Evolutionary conservation across 2,329 filamentous ascomycete species (phyloP).

Genomic region (Mycosphaerella arachidis): DNA sequence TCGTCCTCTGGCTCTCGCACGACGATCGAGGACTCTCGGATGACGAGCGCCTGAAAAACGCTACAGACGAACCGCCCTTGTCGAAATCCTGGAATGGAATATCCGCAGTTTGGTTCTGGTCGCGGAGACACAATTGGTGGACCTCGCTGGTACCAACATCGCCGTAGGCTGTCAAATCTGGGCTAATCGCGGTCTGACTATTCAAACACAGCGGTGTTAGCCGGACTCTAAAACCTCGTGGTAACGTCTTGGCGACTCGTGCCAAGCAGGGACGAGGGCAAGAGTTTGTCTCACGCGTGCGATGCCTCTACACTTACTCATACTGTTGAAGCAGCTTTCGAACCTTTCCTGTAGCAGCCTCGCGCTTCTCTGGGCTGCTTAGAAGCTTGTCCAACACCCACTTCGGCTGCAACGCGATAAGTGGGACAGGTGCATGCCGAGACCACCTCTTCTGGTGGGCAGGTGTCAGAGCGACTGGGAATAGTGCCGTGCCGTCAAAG

Average conservation of each 20-base stretch:
- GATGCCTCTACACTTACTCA: too few species aligned
- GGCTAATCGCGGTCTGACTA: constrained; percentile 18
- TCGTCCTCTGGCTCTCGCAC: background rate
- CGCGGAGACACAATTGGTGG: constrained; percentile 17
- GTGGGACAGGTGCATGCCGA: constrained; percentile 17
- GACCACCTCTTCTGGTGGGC: constrained; percentile 20
- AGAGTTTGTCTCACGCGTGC: too few species aligned
- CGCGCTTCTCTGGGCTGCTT: constrained; percentile 17
- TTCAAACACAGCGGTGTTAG: too few species aligned
- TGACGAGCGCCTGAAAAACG: constrained; percentile 8
- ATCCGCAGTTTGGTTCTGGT: constrained; percentile 17
- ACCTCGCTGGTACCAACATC: constrained; percentile 16
- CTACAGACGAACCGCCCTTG: constrained; percentile 11
- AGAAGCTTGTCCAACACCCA: constrained; percentile 21
- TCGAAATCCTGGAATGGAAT: constrained; percentile 20
- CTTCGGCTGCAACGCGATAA: constrained; percentile 19
- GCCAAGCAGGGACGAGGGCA: too few species aligned
- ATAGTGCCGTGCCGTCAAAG: constrained; percentile 18
- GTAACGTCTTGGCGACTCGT: too few species aligned
- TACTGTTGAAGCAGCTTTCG: constrained; percentile 19
- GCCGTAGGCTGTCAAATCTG: constrained; percentile 17
- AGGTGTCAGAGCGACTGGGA: constrained; percentile 19
- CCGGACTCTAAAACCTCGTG: too few species aligned
- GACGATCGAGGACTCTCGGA: constrained; percentile 4
- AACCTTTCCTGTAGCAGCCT: constrained; percentile 17